These are phyloP conservation scores for Phaeosphaeriaceae sp. DNA, from an alignment of 2,329 filamentous ascomycete species.

Conservation along the genomic window DNA sequence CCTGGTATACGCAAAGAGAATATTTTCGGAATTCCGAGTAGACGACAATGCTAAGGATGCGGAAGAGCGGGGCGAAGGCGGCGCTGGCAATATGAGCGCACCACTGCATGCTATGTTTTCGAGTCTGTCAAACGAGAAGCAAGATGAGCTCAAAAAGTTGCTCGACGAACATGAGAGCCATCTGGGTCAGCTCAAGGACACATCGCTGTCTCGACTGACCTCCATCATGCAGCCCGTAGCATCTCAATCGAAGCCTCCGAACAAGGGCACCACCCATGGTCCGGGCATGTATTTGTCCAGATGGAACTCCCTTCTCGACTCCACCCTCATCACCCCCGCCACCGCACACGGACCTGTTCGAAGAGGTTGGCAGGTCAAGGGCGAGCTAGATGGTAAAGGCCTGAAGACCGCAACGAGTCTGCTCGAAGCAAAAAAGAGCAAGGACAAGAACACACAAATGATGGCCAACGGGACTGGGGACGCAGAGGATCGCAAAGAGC, in stretches of 20 bases:
- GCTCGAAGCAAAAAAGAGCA: constrained; percentile 13
- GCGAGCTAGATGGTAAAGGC: constrained; percentile 44
- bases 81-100: constrained; percentile 53
- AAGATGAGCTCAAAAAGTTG: constrained; percentile 55
- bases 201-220: constrained; percentile 64
- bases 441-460: constrained; percentile 17
- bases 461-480: constrained; percentile 37
- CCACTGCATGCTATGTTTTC: constrained; percentile 52
- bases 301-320: constrained; percentile 75
- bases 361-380: constrained; percentile 47
- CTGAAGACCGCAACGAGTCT: constrained; percentile 31
- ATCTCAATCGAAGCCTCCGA: constrained; percentile 7
- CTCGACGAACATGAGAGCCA: constrained; percentile 69
- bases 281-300: constrained; percentile 75
- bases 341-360: constrained; percentile 61
- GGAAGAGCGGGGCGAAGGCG: constrained; percentile 30
- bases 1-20: constrained; percentile 65
- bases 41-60: constrained; percentile 24
- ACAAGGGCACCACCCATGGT: constrained; percentile 59
- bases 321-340: constrained; percentile 71
- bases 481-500: constrained; percentile 32
- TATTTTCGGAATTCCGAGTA: constrained; percentile 63
- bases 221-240: constrained; percentile 55
- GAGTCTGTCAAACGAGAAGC: constrained; percentile 57
- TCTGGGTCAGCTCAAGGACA: constrained; percentile 60